A percentile compares a stretch with the other conserved stretches of the same genome.
Evolutionary conservation across 2,329 filamentous ascomycete species (phyloP).

Genomic region (Macrophomina phaseolina): DNA sequence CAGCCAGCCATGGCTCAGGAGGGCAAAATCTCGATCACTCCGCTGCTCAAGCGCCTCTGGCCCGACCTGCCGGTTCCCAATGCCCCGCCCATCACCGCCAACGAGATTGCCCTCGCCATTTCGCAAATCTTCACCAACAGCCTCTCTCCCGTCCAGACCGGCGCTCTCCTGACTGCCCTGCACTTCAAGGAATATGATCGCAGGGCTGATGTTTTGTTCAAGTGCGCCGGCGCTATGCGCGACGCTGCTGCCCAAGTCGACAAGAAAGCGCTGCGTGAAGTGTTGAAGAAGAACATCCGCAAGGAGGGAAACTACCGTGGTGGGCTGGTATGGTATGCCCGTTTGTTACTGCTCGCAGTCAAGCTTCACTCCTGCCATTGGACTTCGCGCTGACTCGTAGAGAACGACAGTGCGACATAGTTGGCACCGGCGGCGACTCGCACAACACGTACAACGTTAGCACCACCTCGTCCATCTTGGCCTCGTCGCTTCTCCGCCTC

Average conservation of each 20-base stretch:
- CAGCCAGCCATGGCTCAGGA: slow-evolving; percentile 35
- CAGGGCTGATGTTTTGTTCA: slow-evolving; percentile 82
- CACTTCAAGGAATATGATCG: slow-evolving; percentile 90
- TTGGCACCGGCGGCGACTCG: slow-evolving; percentile 93
- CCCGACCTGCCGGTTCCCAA: slow-evolving; percentile 55
- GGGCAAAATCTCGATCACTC: slow-evolving; percentile 64
- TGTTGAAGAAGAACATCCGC: slow-evolving; percentile 65
- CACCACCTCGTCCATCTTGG: slow-evolving; percentile 91
- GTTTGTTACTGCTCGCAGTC: slow-evolving; percentile 30
- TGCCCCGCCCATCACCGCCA: slow-evolving; percentile 64
- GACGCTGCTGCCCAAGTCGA: slow-evolving; percentile 77
- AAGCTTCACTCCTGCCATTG: neutral
- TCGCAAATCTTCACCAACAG: slow-evolving; percentile 90
- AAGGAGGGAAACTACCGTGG: slow-evolving; percentile 78
- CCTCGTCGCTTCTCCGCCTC: slow-evolving; percentile 81
- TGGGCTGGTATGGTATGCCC: slow-evolving; percentile 70
- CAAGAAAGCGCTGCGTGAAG: slow-evolving; percentile 62
- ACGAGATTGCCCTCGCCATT: slow-evolving; percentile 88
- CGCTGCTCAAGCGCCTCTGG: slow-evolving; percentile 76
- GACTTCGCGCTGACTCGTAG: neutral
- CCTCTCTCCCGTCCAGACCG: slow-evolving; percentile 85
- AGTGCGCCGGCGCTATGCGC: slow-evolving; percentile 84
- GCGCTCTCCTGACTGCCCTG: slow-evolving; percentile 84
- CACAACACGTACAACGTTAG: slow-evolving; percentile 99
- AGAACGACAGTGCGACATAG: slow-evolving; percentile 77